phyloP scores from a whole-genome alignment of 352 stramenopile species.

The Pythium guiyangense region DNA sequence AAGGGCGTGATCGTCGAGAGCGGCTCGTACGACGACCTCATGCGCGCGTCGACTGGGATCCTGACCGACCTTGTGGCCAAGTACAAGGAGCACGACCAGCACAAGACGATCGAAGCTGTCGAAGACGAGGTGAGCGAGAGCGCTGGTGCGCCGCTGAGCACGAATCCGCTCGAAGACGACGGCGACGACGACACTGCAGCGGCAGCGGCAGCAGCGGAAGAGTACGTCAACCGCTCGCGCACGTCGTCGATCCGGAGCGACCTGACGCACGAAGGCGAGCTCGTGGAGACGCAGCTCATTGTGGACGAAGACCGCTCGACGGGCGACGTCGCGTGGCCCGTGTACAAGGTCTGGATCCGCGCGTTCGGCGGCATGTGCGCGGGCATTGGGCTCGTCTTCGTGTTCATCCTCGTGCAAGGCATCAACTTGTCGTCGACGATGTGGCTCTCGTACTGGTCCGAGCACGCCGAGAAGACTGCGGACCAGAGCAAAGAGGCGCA shows the following conservation, averaged over 20 bases:
- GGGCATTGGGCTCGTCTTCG: conserved; percentile 33
- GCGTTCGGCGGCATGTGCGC: conserved; percentile 57
- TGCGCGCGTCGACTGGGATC: conserved; percentile 57
- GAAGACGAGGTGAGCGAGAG: conserved; percentile 21
- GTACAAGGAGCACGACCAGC: conserved; percentile 56
- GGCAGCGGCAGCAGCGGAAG: conserved; percentile 21
- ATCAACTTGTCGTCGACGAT: conserved; percentile 72
- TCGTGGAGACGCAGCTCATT: conserved; percentile 44
- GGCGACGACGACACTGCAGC: too few relatives aligned
- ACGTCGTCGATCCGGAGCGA: conserved; percentile 54
- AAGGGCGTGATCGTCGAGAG: conserved; percentile 68
- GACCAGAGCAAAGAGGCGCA: conserved; percentile 3
- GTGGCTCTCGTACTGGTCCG: conserved; percentile 90
- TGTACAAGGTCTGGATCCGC: conserved; percentile 72
- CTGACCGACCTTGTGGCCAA: conserved; percentile 51
- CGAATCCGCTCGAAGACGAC: conserved; percentile 15
- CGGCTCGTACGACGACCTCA: conserved; percentile 77
- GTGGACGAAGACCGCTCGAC: conserved; percentile 64
- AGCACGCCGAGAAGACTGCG: conserved; percentile 25
- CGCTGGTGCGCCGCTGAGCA: not conserved
- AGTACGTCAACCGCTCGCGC: conserved; percentile 42
- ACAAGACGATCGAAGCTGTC: conserved; percentile 36
- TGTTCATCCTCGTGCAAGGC: conserved; percentile 39
- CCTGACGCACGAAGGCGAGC: conserved; percentile 33
- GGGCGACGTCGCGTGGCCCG: conserved; percentile 45